phyloP scores from a whole-genome alignment of 1,284 basidiomycete genomes.

The Sanguinoderma infundibulare region DNA sequence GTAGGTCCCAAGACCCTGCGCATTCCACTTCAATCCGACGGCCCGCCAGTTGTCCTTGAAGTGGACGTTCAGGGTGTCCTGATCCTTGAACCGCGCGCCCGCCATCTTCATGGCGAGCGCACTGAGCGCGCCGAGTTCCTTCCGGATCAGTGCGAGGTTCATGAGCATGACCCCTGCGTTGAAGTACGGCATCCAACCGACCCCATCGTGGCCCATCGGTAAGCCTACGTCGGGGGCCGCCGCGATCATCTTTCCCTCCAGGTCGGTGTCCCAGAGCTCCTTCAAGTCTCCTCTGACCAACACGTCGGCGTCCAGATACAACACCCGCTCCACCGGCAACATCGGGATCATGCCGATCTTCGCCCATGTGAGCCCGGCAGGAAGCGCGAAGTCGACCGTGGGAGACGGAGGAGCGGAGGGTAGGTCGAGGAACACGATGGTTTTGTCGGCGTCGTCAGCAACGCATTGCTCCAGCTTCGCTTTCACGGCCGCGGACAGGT shows the following conservation, averaged over 20 bases:
- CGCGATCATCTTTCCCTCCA: constrained; percentile 45
- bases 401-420: constrained; percentile 27
- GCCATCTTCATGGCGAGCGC: constrained; percentile 32
- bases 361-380: constrained; percentile 47
- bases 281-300: constrained; percentile 48
- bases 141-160: constrained; percentile 48
- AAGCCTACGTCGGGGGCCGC: constrained; percentile 55
- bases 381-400: constrained; percentile 32
- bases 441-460: constrained; percentile 35
- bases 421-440: constrained; percentile 46
- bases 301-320: constrained; percentile 60
- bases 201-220: constrained; percentile 48
- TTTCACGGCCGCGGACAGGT: constrained; percentile 42
- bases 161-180: constrained; percentile 60
- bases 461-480: constrained; percentile 40
- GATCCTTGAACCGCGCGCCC: constrained; percentile 45
- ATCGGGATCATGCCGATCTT: constrained; percentile 51
- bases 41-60: constrained; percentile 47
- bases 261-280: constrained; percentile 50
- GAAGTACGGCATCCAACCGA: constrained; percentile 47
- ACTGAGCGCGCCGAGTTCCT: constrained; percentile 31
- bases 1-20: constrained; percentile 61
- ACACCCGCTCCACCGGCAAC: constrained; percentile 53
- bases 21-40: constrained; percentile 54
- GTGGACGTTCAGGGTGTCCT: constrained; percentile 55